Evolutionary conservation across 345 rosid genomes (phyloP), one percentile per base, ranked within the genome.

Genomic region (Capsella bursapastoris): DNA sequence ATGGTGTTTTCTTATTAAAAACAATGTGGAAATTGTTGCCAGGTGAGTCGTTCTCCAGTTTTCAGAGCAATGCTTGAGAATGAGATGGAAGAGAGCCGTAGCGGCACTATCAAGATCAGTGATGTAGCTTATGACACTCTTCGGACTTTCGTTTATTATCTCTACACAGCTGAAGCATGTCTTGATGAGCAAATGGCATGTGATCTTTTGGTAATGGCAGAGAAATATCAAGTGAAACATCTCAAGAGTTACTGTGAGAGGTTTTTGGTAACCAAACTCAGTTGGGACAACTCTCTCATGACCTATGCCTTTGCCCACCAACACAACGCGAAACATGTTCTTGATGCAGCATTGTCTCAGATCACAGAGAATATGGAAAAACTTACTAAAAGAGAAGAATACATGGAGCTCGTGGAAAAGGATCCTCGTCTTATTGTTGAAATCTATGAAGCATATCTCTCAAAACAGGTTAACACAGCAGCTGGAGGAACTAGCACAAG

Each of bases 61-160:
- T 91, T 94, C 57, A 86, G 83, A 82, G 97, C 96, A 9, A 91
- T 94, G 97, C 85, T 89, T 8, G 89, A 85, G 80, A 91, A 89
- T 52, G 96, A 89, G 80, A 94, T 86, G 98, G 84, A 84, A 69
- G 97, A 94, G 73, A 89, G 93, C 70, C 82, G 79, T 15, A 91
- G 97, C 16, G 97, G 96, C 28, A 89, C 88, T 7, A 89, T 89
- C 77, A 91, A 83, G 83, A 91, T 94, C 59, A 79, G 77, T 14
- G 93, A 91, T 31, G 88, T 83, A 6, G 83, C 95, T 9, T 85
- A 84, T 6, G 91, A 89, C 11, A 87, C 91, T 4, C 91, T 91
- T 35, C 88, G 83, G 3, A 60, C 86, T 16, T 91, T 93, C 32
- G 83, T 91, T 22, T 82, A 68, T 78, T 91, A 83, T 66, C 64